A percentile compares a stretch with the other conserved stretches of the same genome.
These are phyloP conservation scores for Tylopilus rubrobrunneus DNA, from an alignment of 768 basidiomycete species.

Conservation along the genomic window DNA sequence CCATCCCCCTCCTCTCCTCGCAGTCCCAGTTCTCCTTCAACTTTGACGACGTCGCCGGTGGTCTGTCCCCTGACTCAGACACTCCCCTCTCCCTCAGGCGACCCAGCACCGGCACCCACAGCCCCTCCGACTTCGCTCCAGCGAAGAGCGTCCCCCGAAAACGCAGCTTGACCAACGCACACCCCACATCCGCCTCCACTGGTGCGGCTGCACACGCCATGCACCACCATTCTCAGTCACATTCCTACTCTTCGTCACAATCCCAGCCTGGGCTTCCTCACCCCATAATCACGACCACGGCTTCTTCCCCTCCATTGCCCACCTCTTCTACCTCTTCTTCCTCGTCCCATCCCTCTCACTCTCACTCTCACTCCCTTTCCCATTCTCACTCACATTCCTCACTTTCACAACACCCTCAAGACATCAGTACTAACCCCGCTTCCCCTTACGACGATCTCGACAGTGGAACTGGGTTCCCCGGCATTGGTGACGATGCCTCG, in stretches of 20 bases:
- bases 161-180: conserved; percentile 53
- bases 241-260: conserved; percentile 21
- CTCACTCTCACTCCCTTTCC: conserved; percentile 19
- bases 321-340: conserved; percentile 23
- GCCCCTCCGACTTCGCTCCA: conserved; percentile 42
- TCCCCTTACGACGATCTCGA: conserved; percentile 59
- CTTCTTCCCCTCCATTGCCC: conserved; percentile 27
- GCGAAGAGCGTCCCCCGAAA: conserved; percentile 60
- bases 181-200: conserved; percentile 33
- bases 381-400: conserved; percentile 22
- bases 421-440: conserved; percentile 23
- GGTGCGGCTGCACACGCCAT: conserved; percentile 15
- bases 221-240: conserved; percentile 28
- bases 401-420: conserved; percentile 24
- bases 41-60: conserved; percentile 38
- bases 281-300: conserved; percentile 31
- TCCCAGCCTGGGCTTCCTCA: conserved; percentile 13
- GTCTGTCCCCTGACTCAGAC: conserved; percentile 28
- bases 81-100: conserved; percentile 30
- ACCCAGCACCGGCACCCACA: conserved; percentile 37
- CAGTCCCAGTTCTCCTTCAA: conserved; percentile 50
- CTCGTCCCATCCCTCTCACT: conserved; percentile 22
- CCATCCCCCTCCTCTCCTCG: conserved; percentile 40
- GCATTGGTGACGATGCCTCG: conserved; percentile 22
- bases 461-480: conserved; percentile 31